A percentile compares a stretch with the other conserved stretches of the same genome.
Conservation (phyloP, 176 grass and related monocot species). For the Bolboschoenus planiculmis region DNA sequence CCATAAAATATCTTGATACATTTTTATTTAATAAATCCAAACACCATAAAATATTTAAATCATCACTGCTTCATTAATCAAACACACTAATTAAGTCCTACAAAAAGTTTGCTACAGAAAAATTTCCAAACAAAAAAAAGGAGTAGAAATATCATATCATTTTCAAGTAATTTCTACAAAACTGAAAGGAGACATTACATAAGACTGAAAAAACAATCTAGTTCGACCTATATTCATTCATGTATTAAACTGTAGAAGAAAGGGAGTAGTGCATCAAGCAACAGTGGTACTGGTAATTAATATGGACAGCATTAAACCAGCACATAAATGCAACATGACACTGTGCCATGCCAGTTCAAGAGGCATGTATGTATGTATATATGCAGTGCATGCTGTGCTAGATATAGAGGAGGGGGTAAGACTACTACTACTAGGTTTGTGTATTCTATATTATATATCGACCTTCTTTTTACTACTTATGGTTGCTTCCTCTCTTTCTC, state of each 20-base stretch:
- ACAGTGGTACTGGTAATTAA: too few species aligned
- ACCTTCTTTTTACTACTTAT: slow-evolving; percentile 21
- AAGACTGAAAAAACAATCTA: background rate
- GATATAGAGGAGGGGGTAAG: background rate
- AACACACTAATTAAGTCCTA: background rate
- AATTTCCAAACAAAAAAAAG: background rate
- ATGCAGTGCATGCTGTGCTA: background rate
- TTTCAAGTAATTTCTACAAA: background rate
- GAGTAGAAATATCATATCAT: background rate
- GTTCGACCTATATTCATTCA: background rate
- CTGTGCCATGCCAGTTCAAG: background rate
- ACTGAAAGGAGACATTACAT: background rate
- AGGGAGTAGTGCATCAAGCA: background rate
- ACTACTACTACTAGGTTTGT: background rate
- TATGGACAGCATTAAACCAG: background rate
- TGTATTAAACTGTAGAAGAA: background rate
- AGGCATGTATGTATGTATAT: background rate
- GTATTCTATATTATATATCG: background rate
- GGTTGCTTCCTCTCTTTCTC: slow-evolving; percentile 14
- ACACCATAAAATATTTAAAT: background rate
- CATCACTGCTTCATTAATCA: slow-evolving; percentile 8
- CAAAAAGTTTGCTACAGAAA: background rate
- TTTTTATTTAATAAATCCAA: too few species aligned
- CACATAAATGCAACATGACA: slow-evolving; percentile 13
- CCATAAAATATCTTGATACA: background rate